Evolutionary conservation across 2,329 filamentous ascomycete species (phyloP).

Genomic region (Metarhizium robertsii): DNA sequence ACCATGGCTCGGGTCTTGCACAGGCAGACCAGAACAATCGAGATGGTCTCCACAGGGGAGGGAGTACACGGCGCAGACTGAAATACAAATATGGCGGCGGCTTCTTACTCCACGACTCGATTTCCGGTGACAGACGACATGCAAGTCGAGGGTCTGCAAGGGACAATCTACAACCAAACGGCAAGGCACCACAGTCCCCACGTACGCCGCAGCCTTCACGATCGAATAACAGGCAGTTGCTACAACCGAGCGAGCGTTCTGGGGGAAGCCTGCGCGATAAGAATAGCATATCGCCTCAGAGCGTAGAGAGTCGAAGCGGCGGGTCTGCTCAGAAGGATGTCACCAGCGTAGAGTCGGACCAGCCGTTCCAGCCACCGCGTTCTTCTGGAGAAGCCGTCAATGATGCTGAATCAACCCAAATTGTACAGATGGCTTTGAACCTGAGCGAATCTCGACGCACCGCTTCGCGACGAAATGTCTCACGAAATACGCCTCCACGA

Average conservation of each 20-base stretch:
- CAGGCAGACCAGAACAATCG: background rate
- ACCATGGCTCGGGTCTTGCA: conserved; percentile 4
- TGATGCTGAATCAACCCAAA: conserved; percentile 74
- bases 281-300: background rate
- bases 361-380: background rate
- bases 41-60: conserved; percentile 10
- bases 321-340: background rate
- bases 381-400: conserved; percentile 21
- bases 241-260: background rate
- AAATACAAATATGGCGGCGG: conserved; percentile 38
- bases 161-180: conserved; percentile 13
- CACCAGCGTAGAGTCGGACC: background rate
- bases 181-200: conserved; percentile 8
- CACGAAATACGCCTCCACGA: conserved; percentile 39
- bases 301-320: background rate
- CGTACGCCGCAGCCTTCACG: conserved; percentile 1
- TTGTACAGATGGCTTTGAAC: conserved; percentile 86
- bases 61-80: conserved; percentile 22
- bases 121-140: conserved; percentile 23
- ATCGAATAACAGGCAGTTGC: background rate
- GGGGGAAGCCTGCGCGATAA: background rate
- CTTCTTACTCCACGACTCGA: conserved; percentile 40
- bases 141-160: conserved; percentile 20
- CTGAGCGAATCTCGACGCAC: conserved; percentile 71
- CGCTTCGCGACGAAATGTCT: conserved; percentile 49